Base-by-base conservation (phyloP, 2,329 filamentous ascomycete species). In the Pseudovirgaria hyperparasitica region DNA sequence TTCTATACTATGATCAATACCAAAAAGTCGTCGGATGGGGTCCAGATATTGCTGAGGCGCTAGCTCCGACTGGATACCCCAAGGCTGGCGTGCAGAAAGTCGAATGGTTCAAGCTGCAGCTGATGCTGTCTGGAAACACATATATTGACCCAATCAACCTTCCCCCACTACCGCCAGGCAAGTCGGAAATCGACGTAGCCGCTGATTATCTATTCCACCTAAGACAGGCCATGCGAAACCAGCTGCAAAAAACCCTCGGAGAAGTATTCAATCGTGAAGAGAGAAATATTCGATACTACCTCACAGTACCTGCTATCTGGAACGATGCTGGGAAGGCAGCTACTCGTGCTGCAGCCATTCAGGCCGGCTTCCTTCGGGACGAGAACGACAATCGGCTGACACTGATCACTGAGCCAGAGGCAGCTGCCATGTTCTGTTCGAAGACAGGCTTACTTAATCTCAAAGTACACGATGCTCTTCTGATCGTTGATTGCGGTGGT, bases 21-120 rank as follows among this genome's bases (percentile, higher is more conserved):
- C 90, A 98, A 51, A 94, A 96, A 58, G 90, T 98, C 25, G 90
- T 96, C n/a, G 90, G 90, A 44, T 98, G 90, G 90, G 90, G 90
- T 36, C 86, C 87, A 31, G 90, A 98, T 65, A 96, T 96, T 45
- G 84, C 90, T 34, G 87, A 96, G 59, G 90, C 90, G 38, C 71
- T 96, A 39, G 87, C 90, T 28, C 90, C 90, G 16, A 96, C 90
- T 21, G 90, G 90, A 37, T 96, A 96, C 56, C 90, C 90, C 42
- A 96, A 96, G 65, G 82, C 82, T 18, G 87, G 87, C 38, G 87
- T 98, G 42, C 90, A 96, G 58, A 96, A 96, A 63, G 87, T 96
- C 14, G 90, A 96, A 62, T 98, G 90, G 90, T 96, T 98, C 71
- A 96, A 96, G 67, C 71, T 98, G 41, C 90, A 98, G 62, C 74